phyloP scores from a whole-genome alignment of 148 eudicot genomes.

The Persicaria tinctoria region DNA sequence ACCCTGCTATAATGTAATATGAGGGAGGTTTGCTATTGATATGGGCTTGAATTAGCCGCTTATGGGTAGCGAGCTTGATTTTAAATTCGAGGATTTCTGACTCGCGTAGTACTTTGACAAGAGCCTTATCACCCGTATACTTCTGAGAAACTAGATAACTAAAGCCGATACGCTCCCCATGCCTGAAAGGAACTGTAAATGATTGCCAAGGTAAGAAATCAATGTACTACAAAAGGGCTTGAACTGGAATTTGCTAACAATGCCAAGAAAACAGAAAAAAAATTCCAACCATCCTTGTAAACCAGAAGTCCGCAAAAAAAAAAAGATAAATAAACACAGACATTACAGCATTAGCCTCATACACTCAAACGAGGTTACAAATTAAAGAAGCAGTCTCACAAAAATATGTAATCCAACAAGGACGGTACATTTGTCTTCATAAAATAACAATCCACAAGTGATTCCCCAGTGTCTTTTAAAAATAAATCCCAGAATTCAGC shows the following conservation, averaged over 20 bases:
- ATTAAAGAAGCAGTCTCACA: neutral
- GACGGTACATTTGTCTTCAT: no score
- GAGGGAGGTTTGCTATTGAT: constrained; percentile 39
- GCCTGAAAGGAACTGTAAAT: constrained; percentile 32
- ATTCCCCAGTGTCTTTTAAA: no score
- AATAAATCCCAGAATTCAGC: no score
- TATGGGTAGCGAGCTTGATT: constrained; percentile 38
- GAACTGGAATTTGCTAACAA: neutral
- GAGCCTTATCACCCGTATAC: constrained; percentile 32
- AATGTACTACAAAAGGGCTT: neutral
- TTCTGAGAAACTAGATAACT: constrained; percentile 46
- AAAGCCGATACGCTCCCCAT: constrained; percentile 49
- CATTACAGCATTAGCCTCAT: neutral
- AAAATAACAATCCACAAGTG: no score
- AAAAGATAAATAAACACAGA: neutral
- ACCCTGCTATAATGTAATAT: constrained; percentile 44
- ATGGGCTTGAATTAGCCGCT: constrained; percentile 39
- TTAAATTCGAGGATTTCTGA: constrained; percentile 30
- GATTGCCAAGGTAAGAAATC: neutral
- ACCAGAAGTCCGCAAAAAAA: neutral
- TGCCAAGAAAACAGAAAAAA: neutral
- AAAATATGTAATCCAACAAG: no score
- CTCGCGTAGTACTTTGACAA: constrained; percentile 40
- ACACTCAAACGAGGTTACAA: neutral
- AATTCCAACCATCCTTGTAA: neutral